A percentile compares a stretch with the other conserved stretches of the same genome.
phyloP scores from a whole-genome alignment of 345 rosid species.

The Brassica incana region DNA sequence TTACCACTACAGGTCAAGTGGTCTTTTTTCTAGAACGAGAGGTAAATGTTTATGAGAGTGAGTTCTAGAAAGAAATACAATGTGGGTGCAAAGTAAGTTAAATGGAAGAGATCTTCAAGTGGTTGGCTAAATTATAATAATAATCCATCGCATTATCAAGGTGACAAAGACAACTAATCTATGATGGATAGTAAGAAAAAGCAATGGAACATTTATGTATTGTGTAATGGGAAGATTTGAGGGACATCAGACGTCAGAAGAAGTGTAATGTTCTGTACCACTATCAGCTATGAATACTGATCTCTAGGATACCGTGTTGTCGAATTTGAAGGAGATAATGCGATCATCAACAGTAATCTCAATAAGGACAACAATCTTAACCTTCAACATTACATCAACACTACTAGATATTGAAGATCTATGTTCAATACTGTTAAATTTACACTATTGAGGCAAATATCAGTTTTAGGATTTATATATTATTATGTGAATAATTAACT shows the following conservation, averaged over 20 bases:
- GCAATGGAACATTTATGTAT: too few relatives aligned
- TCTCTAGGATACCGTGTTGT: not conserved
- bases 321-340: not conserved
- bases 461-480: too few relatives aligned
- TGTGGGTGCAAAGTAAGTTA: not conserved
- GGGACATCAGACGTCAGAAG: not conserved
- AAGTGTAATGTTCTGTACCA: not conserved
- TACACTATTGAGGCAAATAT: too few relatives aligned
- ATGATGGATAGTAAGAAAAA: too few relatives aligned
- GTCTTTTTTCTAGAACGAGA: not conserved
- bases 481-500: too few relatives aligned
- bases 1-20: not conserved
- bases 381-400: not conserved
- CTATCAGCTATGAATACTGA: not conserved
- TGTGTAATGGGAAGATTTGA: not conserved
- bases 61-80: not conserved
- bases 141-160: too few relatives aligned
- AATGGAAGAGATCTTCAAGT: not conserved
- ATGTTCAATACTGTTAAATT: not conserved
- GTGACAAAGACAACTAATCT: too few relatives aligned
- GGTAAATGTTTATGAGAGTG: not conserved
- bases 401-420: not conserved
- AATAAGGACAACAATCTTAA: not conserved
- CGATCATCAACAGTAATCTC: not conserved
- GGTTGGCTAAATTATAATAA: not conserved